Evolutionary conservation across 371 early-diverging fungal genomes (phyloP).

Genomic region (Mortierella sp.): DNA sequence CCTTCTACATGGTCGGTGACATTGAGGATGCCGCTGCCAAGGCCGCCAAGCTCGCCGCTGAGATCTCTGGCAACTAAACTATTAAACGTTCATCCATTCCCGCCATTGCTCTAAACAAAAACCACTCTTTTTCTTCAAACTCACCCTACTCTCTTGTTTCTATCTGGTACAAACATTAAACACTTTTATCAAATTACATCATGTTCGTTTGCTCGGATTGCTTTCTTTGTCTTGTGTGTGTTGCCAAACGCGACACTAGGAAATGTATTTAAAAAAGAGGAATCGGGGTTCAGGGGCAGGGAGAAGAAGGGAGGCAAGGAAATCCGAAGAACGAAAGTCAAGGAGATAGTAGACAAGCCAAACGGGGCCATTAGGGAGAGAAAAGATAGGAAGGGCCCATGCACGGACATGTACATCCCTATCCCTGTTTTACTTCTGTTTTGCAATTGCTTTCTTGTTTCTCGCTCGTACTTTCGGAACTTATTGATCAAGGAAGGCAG

Average conservation of each 20-base stretch:
- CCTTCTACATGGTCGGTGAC: constrained; percentile 99
- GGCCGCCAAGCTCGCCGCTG: constrained; percentile 89
- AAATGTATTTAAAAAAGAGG: no score
- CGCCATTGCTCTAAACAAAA: no score
- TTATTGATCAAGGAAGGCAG: not conserved
- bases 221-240: no score
- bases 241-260: no score
- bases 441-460: not conserved
- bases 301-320: no score
- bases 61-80: constrained; percentile 55
- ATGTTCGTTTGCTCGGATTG: no score
- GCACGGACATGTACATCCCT: not conserved
- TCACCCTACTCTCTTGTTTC: constrained; percentile 20
- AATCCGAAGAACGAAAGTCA: no score
- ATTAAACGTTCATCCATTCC: constrained; percentile 1
- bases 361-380: no score
- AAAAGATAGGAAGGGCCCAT: not conserved
- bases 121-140: not conserved
- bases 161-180: constrained; percentile 12
- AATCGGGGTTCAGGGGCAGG: no score
- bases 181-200: constrained; percentile 6
- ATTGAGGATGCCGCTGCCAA: constrained; percentile 95
- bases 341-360: no score
- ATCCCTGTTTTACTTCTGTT: not conserved
- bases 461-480: not conserved